These are phyloP conservation scores for Cryphonectria parasitica DNA, from an alignment of 2,329 filamentous ascomycete species.

Conservation along the genomic window DNA sequence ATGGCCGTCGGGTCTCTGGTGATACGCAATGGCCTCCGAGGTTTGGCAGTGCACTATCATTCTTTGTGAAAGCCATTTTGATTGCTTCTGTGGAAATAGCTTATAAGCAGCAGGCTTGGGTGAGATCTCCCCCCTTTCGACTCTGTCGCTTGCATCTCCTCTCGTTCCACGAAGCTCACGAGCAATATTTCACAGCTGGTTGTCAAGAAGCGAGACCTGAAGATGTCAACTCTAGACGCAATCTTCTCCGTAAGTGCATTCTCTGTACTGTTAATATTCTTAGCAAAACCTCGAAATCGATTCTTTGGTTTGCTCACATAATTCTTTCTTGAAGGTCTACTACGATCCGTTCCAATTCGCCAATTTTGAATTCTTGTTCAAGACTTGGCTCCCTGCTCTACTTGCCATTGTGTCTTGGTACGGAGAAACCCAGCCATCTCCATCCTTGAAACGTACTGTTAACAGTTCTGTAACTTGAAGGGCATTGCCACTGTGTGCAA, in stretches of 20 bases:
- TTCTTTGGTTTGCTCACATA: background rate
- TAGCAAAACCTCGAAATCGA: too few species aligned
- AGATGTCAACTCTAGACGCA: slow-evolving; percentile 25
- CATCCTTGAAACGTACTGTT: background rate
- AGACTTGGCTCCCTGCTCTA: slow-evolving; percentile 12
- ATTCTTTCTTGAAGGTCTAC: slow-evolving; percentile 1
- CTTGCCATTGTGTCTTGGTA: slow-evolving; percentile 11
- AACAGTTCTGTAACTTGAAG: background rate
- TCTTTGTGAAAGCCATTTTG: slow-evolving; percentile 28
- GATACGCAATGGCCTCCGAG: slow-evolving; percentile 28
- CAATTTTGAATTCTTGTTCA: slow-evolving; percentile 18
- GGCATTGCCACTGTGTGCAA: slow-evolving; percentile 28
- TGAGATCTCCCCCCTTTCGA: background rate
- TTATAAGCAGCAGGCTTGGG: slow-evolving; percentile 31
- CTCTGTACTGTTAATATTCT: background rate
- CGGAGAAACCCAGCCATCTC: background rate
- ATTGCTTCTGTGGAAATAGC: slow-evolving; percentile 26
- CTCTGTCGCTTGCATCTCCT: background rate
- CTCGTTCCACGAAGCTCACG: background rate
- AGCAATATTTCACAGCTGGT: slow-evolving; percentile 15
- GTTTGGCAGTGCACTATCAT: slow-evolving; percentile 28
- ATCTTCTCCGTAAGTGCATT: slow-evolving; percentile 26
- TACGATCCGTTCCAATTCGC: slow-evolving; percentile 21
- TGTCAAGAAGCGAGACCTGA: slow-evolving; percentile 25
- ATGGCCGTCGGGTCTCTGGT: slow-evolving; percentile 18